A percentile compares a stretch with the other conserved stretches of the same genome.
These are phyloP conservation scores for Golubevia sp. DNA, from an alignment of 1,284 basidiomycete genomes.

Conservation along the genomic window DNA sequence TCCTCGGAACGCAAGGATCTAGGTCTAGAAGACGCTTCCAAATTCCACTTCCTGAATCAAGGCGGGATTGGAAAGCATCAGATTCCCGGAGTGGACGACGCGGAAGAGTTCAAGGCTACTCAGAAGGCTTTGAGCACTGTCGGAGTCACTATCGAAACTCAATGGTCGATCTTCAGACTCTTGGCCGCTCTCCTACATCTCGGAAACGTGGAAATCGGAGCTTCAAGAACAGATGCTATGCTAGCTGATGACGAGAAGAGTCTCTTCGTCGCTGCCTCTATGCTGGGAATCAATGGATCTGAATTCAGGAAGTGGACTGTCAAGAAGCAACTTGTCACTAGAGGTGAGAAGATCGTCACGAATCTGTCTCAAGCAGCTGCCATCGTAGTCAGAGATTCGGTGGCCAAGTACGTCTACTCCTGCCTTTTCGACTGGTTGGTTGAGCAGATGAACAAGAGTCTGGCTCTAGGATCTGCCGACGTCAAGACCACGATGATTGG, in stretches of 20 bases:
- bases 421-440: conserved; percentile 61
- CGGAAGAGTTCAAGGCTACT: conserved; percentile 55
- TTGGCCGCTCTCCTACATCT: conserved; percentile 57
- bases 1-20: conserved; percentile 51
- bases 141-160: conserved; percentile 49
- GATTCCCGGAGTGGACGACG: conserved; percentile 54
- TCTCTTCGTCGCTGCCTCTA: conserved; percentile 47
- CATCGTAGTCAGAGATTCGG: conserved; percentile 56
- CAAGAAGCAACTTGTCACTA: conserved; percentile 54
- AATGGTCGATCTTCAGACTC: conserved; percentile 57
- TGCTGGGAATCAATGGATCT: conserved; percentile 52
- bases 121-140: conserved; percentile 54
- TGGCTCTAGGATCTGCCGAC: conserved; percentile 39
- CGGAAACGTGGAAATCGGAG: conserved; percentile 52
- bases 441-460: conserved; percentile 54
- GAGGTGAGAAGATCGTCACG: conserved; percentile 58
- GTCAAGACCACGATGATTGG: conserved; percentile 54
- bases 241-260: conserved; percentile 52
- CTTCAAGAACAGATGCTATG: conserved; percentile 49
- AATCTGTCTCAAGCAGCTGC: conserved; percentile 53
- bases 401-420: conserved; percentile 61
- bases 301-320: conserved; percentile 60
- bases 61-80: conserved; percentile 40
- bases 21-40: conserved; percentile 42
- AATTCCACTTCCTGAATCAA: conserved; percentile 58